These are phyloP conservation scores for Ilex asprella DNA, from an alignment of 257 asterid species.

Conservation along the genomic window DNA sequence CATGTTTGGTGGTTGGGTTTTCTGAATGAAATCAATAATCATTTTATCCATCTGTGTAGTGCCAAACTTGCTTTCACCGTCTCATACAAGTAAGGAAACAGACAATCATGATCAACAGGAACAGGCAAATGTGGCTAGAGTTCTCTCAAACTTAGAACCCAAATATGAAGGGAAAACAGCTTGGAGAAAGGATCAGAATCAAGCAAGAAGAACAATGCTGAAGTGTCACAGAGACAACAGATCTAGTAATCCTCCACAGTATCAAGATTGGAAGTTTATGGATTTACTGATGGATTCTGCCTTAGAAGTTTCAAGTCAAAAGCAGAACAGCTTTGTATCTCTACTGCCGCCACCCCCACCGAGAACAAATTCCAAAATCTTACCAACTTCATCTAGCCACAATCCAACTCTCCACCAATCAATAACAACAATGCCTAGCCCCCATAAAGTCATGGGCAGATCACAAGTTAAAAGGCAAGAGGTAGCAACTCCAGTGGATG, in stretches of 20 bases:
- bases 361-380: slow-evolving; percentile 29
- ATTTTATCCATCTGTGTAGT: slow-evolving; percentile 11
- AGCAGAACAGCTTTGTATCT: slow-evolving; percentile 25
- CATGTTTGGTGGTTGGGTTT: neutral
- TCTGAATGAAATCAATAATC: too few species aligned
- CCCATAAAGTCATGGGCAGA: slow-evolving; percentile 1
- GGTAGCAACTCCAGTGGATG: neutral
- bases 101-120: slow-evolving; percentile 11
- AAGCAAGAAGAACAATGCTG: slow-evolving; percentile 24
- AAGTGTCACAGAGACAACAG: slow-evolving; percentile 13
- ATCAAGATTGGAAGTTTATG: slow-evolving; percentile 8
- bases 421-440: neutral
- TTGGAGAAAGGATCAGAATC: slow-evolving; percentile 26
- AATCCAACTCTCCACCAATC: slow-evolving; percentile 10
- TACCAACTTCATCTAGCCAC: slow-evolving; percentile 26
- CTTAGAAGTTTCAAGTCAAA: slow-evolving; percentile 10
- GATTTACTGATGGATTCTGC: slow-evolving; percentile 12
- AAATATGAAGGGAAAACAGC: slow-evolving; percentile 20
- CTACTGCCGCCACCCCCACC: slow-evolving; percentile 55
- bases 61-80: slow-evolving; percentile 26
- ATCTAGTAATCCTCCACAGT: neutral
- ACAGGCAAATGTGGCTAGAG: slow-evolving; percentile 4
- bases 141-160: slow-evolving; percentile 19
- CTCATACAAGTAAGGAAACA: slow-evolving; percentile 9
- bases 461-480: slow-evolving; percentile 11